Evolutionary conservation across 768 basidiomycete genomes (phyloP), one percentile per base, ranked within the genome.

Genomic region (Lactarius hengduanensis): DNA sequence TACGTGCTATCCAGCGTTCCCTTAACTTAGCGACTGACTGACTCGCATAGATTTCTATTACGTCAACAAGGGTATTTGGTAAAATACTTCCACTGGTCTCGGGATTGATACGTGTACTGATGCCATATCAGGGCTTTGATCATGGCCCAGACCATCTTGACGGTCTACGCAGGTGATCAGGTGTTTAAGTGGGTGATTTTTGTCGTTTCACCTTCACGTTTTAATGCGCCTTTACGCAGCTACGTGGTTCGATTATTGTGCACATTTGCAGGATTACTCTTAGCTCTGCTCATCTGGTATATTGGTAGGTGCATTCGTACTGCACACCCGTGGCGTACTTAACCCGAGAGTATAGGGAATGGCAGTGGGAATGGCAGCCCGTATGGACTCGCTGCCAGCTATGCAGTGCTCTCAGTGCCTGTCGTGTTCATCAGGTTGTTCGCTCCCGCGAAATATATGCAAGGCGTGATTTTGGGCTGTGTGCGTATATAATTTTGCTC

Each of bases 71-170:
- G 82, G 82, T 10, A 68, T 85, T 5, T 86, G 82, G 80, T 80
- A 56, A 58, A 76, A 62, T 18, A 4, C 8, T 6, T 30, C 13
- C 3, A 56, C 1, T 45, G 0, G 2, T 5, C 22, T 20, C 28
- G 38, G 45, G 13, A 16, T 16, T 2, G 57, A 34, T 57, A 43
- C 67, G 36, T 34, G 43, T 43, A 61, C 18, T 34, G 22, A 45
- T 20, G 30, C 13, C 34, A 26, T 4, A 26, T 22, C 43, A 79
- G 83, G 84, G 82, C 83, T 7, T 71, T 86, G 58, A 86, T 86
- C 71, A 86, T 85, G 82, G 81, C 83, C 0, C 86, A 87, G 71
- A 85, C 82, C 0, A 84, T 81, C 20, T 62, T 86, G 59, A 83
- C 82, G 53, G 79, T 86, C 38, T 86, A 81, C 71, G 79, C 81